A percentile compares a stretch with the other conserved stretches of the same genome.
These are phyloP conservation scores for Actinidia chinensis DNA, from an alignment of 179 eudicot genomes.

Conservation along the genomic window DNA sequence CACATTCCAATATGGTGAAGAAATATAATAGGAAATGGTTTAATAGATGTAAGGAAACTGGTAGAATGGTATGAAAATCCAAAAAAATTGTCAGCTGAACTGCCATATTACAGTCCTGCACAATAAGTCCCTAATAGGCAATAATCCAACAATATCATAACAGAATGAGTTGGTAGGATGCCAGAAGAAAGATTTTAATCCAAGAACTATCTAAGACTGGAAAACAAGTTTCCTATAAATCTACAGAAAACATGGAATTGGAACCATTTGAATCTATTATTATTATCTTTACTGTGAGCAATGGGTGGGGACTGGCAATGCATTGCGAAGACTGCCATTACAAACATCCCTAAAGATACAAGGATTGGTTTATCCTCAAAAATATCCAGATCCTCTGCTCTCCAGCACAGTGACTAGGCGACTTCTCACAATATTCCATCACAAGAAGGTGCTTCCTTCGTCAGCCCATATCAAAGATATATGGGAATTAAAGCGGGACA, in stretches of 20 bases:
- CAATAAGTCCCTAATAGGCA: neutral
- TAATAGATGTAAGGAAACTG: neutral
- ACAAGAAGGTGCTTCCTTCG: constrained; percentile 88
- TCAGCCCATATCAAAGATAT: constrained; percentile 82
- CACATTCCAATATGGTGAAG: neutral
- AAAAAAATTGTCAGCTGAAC: too few relatives aligned
- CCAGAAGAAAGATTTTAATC: too few relatives aligned
- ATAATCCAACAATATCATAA: neutral
- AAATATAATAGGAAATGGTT: neutral
- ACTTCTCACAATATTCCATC: constrained; percentile 93
- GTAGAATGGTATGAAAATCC: neutral
- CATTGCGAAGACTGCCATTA: constrained; percentile 95
- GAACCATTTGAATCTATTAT: neutral
- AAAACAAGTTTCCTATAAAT: neutral
- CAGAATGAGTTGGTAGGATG: neutral
- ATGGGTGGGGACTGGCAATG: constrained; percentile 93
- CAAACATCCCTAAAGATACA: constrained; percentile 84
- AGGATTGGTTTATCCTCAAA: constrained; percentile 86
- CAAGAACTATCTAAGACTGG: too few relatives aligned
- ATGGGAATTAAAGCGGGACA: constrained; percentile 61
- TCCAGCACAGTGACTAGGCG: constrained; percentile 84
- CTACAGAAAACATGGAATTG: neutral
- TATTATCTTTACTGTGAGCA: constrained; percentile 77
- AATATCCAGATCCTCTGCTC: constrained; percentile 83
- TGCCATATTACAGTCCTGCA: too few relatives aligned